Evolutionary conservation across 768 basidiomycete species (phyloP).

Genomic region (Sutorius australiensis): DNA sequence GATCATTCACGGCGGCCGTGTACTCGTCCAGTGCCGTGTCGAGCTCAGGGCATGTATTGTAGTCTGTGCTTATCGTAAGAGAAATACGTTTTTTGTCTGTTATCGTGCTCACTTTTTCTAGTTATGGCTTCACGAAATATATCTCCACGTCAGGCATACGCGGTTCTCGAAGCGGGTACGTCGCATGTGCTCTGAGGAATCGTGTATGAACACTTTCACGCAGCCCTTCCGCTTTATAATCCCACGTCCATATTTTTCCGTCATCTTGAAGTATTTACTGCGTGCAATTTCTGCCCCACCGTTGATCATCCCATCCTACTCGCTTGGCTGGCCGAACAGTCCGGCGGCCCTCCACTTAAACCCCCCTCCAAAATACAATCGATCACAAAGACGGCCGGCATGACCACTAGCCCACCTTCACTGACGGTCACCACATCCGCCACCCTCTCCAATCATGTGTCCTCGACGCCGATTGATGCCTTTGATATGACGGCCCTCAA

Average conservation of each 20-base stretch:
- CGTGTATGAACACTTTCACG: background rate
- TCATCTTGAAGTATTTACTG: slow-evolving; percentile 45
- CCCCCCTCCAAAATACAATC: slow-evolving; percentile 12
- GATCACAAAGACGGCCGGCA: slow-evolving; percentile 1
- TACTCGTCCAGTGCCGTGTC: slow-evolving; percentile 53
- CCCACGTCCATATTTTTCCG: slow-evolving; percentile 44
- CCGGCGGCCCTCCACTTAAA: slow-evolving; percentile 14
- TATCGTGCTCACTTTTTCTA: slow-evolving; percentile 17
- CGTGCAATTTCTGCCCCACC: slow-evolving; percentile 40
- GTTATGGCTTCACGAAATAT: slow-evolving; percentile 46
- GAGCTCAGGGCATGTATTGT: slow-evolving; percentile 54
- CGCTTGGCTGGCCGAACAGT: slow-evolving; percentile 36
- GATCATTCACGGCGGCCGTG: slow-evolving; percentile 37
- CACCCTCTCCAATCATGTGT: slow-evolving; percentile 1
- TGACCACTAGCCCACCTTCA: slow-evolving; percentile 5
- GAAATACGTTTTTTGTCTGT: background rate
- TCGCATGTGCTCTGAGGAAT: background rate
- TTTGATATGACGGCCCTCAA: slow-evolving; percentile 26
- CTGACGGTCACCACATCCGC: slow-evolving; percentile 12
- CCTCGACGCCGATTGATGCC: slow-evolving; percentile 10
- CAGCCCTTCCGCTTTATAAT: slow-evolving; percentile 55
- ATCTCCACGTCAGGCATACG: slow-evolving; percentile 38
- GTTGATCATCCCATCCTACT: slow-evolving; percentile 38
- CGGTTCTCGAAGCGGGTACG: slow-evolving; percentile 43
- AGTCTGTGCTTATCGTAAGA: slow-evolving; percentile 51